These are phyloP conservation scores for Phytopythium sindhum DNA, from an alignment of 352 stramenopile species.

Conservation along the genomic window DNA sequence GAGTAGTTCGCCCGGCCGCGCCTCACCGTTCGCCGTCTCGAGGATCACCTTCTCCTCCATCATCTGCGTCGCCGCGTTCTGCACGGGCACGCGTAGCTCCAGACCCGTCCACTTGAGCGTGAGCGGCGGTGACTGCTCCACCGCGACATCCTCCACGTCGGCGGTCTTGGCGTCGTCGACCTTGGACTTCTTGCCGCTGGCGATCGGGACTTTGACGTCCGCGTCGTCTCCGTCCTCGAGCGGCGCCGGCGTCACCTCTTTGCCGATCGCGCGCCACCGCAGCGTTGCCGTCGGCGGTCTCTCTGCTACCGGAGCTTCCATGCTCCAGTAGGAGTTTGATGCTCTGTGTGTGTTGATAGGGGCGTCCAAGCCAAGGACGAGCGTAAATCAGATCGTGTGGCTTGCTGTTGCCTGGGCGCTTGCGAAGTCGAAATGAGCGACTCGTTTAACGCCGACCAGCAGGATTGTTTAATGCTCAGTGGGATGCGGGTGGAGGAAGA, in stretches of 20 bases:
- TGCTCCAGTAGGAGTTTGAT: background rate
- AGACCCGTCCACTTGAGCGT: slow-evolving; percentile 2
- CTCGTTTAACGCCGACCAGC: no score
- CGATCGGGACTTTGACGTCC: background rate
- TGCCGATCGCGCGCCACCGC: slow-evolving; percentile 8
- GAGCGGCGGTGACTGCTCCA: slow-evolving; percentile 2
- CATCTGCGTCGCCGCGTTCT: background rate
- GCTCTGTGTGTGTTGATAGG: background rate
- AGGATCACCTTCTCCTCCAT: slow-evolving; percentile 60
- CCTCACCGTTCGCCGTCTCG: slow-evolving; percentile 36
- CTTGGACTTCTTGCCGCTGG: background rate
- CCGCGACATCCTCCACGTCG: slow-evolving; percentile 2
- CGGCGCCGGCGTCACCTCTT: background rate
- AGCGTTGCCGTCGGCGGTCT: slow-evolving; percentile 1
- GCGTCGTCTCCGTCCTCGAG: background rate
- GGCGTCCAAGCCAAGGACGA: background rate
- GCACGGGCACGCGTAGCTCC: slow-evolving; percentile 3
- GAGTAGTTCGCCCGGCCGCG: slow-evolving; percentile 50
- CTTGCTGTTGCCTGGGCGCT: no score
- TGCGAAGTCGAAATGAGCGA: no score
- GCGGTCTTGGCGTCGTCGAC: background rate
- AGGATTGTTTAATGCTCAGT: no score
- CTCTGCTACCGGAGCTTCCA: background rate
- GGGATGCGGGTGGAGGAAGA: no score
- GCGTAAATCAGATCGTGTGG: background rate